Conservation (phyloP, 2,329 filamentous ascomycete genomes). For the Penicillium sp. region DNA sequence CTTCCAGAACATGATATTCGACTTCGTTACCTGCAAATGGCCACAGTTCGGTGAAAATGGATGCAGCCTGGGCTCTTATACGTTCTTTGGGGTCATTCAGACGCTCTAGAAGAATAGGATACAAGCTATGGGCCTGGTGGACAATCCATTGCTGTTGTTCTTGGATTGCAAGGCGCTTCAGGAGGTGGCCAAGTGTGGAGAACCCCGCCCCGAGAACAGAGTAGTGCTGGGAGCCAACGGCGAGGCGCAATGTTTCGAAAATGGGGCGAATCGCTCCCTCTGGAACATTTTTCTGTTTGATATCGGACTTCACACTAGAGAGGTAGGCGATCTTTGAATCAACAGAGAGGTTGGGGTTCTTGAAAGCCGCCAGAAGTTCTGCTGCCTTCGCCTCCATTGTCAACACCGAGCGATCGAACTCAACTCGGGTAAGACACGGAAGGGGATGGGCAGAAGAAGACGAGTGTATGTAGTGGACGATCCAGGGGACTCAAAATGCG, state of each 20-base stretch:
- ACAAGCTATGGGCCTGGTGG: conserved; percentile 65
- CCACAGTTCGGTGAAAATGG: conserved; percentile 76
- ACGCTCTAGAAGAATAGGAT: conserved; percentile 76
- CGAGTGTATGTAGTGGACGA: conserved; percentile 1
- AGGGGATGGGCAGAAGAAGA: conserved; percentile 19
- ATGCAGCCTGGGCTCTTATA: conserved; percentile 69
- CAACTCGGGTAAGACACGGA: conserved; percentile 9
- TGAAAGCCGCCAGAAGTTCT: conserved; percentile 53
- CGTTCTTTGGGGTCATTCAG: conserved; percentile 87
- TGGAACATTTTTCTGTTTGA: conserved; percentile 89
- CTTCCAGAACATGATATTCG: conserved; percentile 74
- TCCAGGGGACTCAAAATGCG: background rate
- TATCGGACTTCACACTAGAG: conserved; percentile 75
- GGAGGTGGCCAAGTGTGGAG: conserved; percentile 79
- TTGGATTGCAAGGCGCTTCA: conserved; percentile 82
- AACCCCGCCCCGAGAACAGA: conserved; percentile 78
- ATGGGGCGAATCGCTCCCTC: conserved; percentile 66
- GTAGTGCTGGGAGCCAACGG: conserved; percentile 72
- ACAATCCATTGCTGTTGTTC: conserved; percentile 70
- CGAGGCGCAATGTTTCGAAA: conserved; percentile 76
- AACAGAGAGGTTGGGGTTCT: conserved; percentile 63
- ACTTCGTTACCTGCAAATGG: conserved; percentile 67
- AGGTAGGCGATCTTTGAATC: conserved; percentile 70
- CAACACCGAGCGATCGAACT: conserved; percentile 6
- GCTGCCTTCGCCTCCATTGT: conserved; percentile 58